Evolutionary conservation across 371 early-diverging fungal genomes (phyloP).

Genomic region (Mortierella sp.): DNA sequence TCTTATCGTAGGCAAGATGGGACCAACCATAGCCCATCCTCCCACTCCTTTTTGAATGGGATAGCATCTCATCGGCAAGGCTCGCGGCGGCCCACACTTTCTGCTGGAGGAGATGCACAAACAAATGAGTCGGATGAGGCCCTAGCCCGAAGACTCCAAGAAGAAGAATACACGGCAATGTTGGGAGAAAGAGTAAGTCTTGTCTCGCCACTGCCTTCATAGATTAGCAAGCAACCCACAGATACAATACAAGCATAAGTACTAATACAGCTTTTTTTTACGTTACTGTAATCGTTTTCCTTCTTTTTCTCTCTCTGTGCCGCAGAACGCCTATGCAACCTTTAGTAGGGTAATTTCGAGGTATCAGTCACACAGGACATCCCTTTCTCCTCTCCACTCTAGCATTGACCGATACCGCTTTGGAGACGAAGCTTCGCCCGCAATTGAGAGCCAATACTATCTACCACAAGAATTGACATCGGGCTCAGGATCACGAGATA

Average conservation of each 20-base stretch:
- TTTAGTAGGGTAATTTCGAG: neutral
- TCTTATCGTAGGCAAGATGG: neutral
- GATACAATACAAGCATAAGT: slow-evolving; percentile 6
- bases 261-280: slow-evolving; percentile 6
- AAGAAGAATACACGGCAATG: slow-evolving; percentile 27
- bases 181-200: slow-evolving; percentile 35
- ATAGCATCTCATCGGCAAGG: neutral
- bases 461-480: neutral
- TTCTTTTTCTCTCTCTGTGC: neutral
- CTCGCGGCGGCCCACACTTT: neutral
- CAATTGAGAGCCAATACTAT: neutral
- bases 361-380: neutral
- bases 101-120: neutral
- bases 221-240: slow-evolving; percentile 12
- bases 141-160: slow-evolving; percentile 26
- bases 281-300: neutral
- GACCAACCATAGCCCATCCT: neutral
- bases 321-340: neutral
- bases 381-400: neutral
- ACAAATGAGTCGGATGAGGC: slow-evolving; percentile 17
- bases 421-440: neutral
- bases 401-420: neutral
- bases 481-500: neutral
- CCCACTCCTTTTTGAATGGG: neutral
- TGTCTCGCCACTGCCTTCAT: slow-evolving; percentile 28